These are phyloP conservation scores for Brettanomyces bruxellensis DNA, from an alignment of 805 yeast genomes.

Conservation along the genomic window DNA sequence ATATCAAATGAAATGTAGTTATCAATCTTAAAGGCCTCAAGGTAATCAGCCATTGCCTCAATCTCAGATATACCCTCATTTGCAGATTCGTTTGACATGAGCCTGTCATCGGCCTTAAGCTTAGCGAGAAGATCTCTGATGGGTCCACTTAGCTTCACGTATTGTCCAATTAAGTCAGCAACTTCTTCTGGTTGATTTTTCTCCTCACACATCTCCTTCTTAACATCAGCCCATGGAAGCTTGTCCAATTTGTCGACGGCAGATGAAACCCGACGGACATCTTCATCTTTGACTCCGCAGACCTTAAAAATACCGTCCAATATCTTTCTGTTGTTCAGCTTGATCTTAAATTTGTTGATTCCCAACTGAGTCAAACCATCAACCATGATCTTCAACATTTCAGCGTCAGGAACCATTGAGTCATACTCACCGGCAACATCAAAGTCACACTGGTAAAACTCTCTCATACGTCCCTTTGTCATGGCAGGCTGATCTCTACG, in stretches of 20 bases:
- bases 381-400: slow-evolving; percentile 68
- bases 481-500: slow-evolving; percentile 99
- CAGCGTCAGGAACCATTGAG: slow-evolving; percentile 94
- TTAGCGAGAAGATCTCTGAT: slow-evolving; percentile 48
- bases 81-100: slow-evolving; percentile 64
- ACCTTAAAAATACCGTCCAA: slow-evolving; percentile 93
- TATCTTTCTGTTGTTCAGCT: slow-evolving; percentile 90
- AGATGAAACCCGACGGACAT: slow-evolving; percentile 84
- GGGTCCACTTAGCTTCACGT: slow-evolving; percentile 79
- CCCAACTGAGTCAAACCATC: slow-evolving; percentile 83
- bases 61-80: slow-evolving; percentile 76
- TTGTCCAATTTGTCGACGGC: slow-evolving; percentile 97
- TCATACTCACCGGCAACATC: slow-evolving; percentile 94
- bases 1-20: slow-evolving; percentile 73
- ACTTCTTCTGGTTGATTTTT: slow-evolving; percentile 86
- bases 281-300: slow-evolving; percentile 91
- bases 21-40: slow-evolving; percentile 74
- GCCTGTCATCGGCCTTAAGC: slow-evolving; percentile 47
- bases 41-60: slow-evolving; percentile 61
- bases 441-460: slow-evolving; percentile 97
- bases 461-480: slow-evolving; percentile 99
- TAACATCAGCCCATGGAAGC: slow-evolving; percentile 90
- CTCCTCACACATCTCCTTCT: slow-evolving; percentile 84
- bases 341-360: slow-evolving; percentile 80
- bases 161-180: slow-evolving; percentile 89